Evolutionary conservation across 1,139 yeast species (phyloP).

Genomic region (Geotrichum histeridarum): DNA sequence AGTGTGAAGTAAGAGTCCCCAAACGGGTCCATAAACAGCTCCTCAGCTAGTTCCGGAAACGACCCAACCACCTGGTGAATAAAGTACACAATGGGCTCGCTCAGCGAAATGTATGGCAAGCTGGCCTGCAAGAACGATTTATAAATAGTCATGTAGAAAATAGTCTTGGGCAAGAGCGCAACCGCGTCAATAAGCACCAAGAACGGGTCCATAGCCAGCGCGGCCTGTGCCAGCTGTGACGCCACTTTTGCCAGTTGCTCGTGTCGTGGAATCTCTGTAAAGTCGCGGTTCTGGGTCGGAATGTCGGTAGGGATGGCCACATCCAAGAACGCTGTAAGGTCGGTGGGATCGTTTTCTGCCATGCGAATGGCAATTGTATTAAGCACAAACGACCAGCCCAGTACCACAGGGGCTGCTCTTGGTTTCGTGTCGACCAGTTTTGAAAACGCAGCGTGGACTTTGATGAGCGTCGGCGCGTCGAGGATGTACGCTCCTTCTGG

Average conservation of each 20-base stretch:
- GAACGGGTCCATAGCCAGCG: constrained; percentile 44
- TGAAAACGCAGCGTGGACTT: constrained; percentile 40
- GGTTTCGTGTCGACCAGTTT: constrained; percentile 30
- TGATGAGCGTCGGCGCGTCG: constrained; percentile 42
- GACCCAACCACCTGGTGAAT: constrained; percentile 48
- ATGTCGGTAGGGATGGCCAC: constrained; percentile 15
- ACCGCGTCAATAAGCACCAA: constrained; percentile 43
- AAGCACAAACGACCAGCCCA: constrained; percentile 67
- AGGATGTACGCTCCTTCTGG: constrained; percentile 41
- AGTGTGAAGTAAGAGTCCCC: constrained; percentile 54
- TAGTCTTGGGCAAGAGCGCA: constrained; percentile 40
- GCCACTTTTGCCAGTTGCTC: constrained; percentile 21
- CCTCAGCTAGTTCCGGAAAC: constrained; percentile 55
- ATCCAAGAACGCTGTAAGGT: constrained; percentile 28
- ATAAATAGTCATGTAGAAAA: constrained; percentile 54
- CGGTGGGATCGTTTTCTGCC: constrained; percentile 39
- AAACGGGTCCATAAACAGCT: constrained; percentile 53
- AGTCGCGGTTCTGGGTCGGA: constrained; percentile 7
- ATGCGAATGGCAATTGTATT: constrained; percentile 51
- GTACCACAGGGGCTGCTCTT: constrained; percentile 49
- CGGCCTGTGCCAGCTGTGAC: constrained; percentile 36
- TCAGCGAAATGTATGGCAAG: constrained; percentile 58
- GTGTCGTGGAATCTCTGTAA: constrained; percentile 13
- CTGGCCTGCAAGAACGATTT: constrained; percentile 56
- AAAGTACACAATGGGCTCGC: constrained; percentile 50